Percentiles rank a stretch among this genome's conserved stretches.
Conservation (phyloP, 306 rosid species). For the Morella rubra region DNA sequence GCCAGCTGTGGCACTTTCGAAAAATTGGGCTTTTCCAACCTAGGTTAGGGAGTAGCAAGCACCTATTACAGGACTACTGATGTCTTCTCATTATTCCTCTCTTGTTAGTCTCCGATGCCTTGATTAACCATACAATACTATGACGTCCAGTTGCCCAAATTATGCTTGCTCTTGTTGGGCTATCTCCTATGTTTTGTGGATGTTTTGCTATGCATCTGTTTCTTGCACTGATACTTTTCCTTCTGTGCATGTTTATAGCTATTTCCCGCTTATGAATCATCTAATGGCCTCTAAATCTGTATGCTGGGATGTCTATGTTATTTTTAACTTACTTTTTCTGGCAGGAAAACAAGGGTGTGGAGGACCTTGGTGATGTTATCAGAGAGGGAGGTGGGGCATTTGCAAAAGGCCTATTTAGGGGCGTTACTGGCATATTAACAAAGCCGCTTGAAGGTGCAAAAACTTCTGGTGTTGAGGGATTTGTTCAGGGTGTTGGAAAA, state of each 20-base stretch:
- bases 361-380: constrained; percentile 85
- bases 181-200: neutral
- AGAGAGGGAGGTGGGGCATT: constrained; percentile 99
- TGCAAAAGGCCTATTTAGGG: constrained; percentile 96
- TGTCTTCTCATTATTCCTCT: no score
- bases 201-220: no score
- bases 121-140: neutral
- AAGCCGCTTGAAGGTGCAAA: constrained; percentile 99
- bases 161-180: neutral
- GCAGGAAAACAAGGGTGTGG: constrained; percentile 96
- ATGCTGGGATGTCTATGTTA: constrained; percentile 18
- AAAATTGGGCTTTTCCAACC: no score
- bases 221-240: neutral
- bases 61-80: no score
- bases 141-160: neutral
- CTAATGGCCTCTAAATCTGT: neutral
- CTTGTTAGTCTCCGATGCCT: neutral
- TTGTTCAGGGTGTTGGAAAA: constrained; percentile 99
- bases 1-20: no score
- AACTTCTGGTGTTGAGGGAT: constrained; percentile 95
- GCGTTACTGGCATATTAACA: constrained; percentile 95
- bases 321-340: constrained; percentile 20
- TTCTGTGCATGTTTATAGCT: neutral
- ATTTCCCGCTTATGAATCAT: neutral
- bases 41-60: no score